Evolutionary conservation across 2,329 filamentous ascomycete species (phyloP).

Genomic region (Talaromyces verruculosus): DNA sequence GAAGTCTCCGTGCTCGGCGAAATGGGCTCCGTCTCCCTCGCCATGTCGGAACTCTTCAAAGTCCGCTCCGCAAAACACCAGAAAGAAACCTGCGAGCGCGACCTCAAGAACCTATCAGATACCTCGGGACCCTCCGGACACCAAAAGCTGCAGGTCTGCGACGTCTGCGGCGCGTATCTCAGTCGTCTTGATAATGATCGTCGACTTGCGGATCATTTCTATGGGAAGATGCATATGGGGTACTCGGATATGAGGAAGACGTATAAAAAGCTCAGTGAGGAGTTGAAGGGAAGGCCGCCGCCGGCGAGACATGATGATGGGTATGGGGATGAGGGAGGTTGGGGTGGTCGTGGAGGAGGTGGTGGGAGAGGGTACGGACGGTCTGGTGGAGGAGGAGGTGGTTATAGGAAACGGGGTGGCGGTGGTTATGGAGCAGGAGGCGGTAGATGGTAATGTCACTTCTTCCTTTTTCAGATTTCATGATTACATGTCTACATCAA

Average conservation of each 20-base stretch:
- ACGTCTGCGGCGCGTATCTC: conserved; percentile 95
- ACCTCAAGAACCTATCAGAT: conserved; percentile 86
- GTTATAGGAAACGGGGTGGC: conserved; percentile 11
- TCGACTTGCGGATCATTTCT: conserved; percentile 92
- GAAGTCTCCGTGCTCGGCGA: conserved; percentile 86
- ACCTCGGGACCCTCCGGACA: conserved; percentile 91
- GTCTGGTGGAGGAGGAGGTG: conserved; percentile 49
- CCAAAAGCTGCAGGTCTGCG: conserved; percentile 97
- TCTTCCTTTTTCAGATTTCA: conserved; percentile 8
- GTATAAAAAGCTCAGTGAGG: conserved; percentile 79
- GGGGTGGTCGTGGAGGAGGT: conserved; percentile 49
- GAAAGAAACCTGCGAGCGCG: conserved; percentile 80
- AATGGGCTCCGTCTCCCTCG: conserved; percentile 73
- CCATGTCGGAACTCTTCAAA: conserved; percentile 84
- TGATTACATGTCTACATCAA: conserved; percentile 16
- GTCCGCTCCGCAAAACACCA: conserved; percentile 75
- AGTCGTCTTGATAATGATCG: conserved; percentile 91
- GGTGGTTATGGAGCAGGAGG: conserved; percentile 7
- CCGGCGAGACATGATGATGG: conserved; percentile 59
- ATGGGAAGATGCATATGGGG: conserved; percentile 98
- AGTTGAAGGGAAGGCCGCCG: conserved; percentile 71
- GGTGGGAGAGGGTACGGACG: conserved; percentile 41
- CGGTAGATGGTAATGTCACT: conserved; percentile 37
- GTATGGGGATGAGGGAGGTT: conserved; percentile 56
- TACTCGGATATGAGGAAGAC: conserved; percentile 98